phyloP scores from a whole-genome alignment of 2,329 filamentous ascomycete genomes.

The Pleurostoma richardsiae region DNA sequence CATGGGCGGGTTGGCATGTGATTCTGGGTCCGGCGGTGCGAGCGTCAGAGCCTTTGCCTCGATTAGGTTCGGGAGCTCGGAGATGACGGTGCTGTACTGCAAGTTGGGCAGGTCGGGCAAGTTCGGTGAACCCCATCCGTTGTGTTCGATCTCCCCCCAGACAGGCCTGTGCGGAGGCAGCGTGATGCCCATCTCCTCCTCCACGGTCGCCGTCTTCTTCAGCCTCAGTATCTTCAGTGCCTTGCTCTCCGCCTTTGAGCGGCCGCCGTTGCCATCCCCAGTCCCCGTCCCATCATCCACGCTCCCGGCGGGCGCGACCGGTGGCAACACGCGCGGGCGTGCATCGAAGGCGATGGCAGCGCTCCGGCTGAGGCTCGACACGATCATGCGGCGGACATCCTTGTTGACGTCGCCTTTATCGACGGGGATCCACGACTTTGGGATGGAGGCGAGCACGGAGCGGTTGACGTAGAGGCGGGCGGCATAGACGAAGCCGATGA shows the following conservation, averaged over 20 bases:
- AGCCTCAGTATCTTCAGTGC: constrained; percentile 16
- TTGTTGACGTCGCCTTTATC: constrained; percentile 78
- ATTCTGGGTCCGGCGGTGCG: constrained; percentile 52
- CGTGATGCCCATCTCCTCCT: constrained; percentile 33
- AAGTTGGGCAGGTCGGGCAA: constrained; percentile 71
- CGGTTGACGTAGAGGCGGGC: constrained; percentile 84
- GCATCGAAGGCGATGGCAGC: constrained; percentile 77
- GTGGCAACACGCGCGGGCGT: constrained; percentile 53
- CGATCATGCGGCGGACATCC: constrained; percentile 71
- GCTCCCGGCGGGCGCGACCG: constrained; percentile 12
- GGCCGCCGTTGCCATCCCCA: background rate
- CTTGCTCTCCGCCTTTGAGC: constrained; percentile 9
- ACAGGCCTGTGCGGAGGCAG: constrained; percentile 47
- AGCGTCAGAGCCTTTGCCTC: constrained; percentile 91
- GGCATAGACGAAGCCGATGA: constrained; percentile 73
- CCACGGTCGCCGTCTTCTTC: constrained; percentile 29
- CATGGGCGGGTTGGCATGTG: constrained; percentile 30
- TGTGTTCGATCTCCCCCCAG: constrained; percentile 83
- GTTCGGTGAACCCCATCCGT: constrained; percentile 81
- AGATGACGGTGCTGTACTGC: constrained; percentile 77
- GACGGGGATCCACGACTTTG: constrained; percentile 79
- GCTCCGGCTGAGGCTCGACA: constrained; percentile 66
- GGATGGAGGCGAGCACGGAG: constrained; percentile 73
- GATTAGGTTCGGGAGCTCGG: constrained; percentile 82
- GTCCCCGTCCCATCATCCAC: constrained; percentile 7